Conservation (phyloP, 2,329 filamentous ascomycete species). For the Penicillium rolfsii region DNA sequence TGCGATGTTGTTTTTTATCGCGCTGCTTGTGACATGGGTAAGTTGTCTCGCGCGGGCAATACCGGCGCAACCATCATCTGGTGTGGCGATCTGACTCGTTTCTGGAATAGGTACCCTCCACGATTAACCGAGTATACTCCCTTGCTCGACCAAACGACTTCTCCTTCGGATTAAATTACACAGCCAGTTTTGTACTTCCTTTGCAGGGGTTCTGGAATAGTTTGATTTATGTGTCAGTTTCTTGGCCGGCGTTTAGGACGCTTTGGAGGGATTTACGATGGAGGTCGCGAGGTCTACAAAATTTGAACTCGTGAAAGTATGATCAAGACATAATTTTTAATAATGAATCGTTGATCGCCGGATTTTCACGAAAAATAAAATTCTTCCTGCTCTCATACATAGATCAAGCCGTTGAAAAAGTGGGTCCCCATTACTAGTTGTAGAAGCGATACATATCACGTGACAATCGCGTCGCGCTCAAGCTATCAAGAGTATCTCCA, state of each 20-base stretch:
- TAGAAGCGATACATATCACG: conserved; percentile 21
- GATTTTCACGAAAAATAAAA: too few relatives aligned
- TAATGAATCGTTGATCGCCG: too few relatives aligned
- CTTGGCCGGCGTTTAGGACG: conserved; percentile 63
- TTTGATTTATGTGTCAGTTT: conserved; percentile 73
- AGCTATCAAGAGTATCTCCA: neutral
- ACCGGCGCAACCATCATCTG: neutral
- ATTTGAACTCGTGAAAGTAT: neutral
- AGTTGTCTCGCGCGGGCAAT: neutral
- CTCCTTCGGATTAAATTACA: conserved; percentile 66
- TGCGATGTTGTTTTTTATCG: conserved; percentile 46
- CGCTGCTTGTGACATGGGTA: conserved; percentile 49
- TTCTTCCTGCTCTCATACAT: neutral
- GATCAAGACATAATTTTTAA: neutral
- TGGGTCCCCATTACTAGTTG: neutral
- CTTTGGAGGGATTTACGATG: conserved; percentile 15
- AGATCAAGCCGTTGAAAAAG: neutral
- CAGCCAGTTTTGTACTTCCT: conserved; percentile 74
- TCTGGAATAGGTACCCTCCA: conserved; percentile 62
- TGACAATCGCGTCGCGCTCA: conserved; percentile 29
- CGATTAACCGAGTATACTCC: conserved; percentile 74
- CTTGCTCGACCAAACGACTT: conserved; percentile 60
- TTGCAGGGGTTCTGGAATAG: conserved; percentile 86
- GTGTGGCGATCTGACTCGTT: neutral
- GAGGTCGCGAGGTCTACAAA: neutral